These are phyloP conservation scores for Cryphonectria japonica DNA, from an alignment of 2,329 filamentous ascomycete genomes.

Conservation along the genomic window DNA sequence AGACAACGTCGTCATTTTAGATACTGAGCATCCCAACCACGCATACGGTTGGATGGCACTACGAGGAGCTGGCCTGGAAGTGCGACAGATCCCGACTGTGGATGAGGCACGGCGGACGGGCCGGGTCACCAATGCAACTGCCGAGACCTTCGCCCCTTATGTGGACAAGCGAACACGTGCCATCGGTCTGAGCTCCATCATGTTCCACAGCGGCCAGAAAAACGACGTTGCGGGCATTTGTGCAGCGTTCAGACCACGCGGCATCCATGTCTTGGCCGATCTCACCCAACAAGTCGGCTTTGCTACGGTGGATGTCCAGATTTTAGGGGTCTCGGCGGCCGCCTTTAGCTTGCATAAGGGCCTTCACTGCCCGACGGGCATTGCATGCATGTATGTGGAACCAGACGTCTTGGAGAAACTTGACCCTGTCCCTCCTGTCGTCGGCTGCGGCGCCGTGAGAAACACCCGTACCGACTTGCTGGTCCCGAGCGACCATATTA, in stretches of 20 bases:
- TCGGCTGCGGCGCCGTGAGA: constrained; percentile 34
- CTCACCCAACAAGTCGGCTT: constrained; percentile 42
- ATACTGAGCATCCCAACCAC: constrained; percentile 40
- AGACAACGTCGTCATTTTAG: constrained; percentile 40
- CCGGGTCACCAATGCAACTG: constrained; percentile 23
- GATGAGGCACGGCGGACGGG: background rate
- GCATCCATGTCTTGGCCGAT: constrained; percentile 40
- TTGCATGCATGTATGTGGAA: constrained; percentile 39
- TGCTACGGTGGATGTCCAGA: constrained; percentile 35
- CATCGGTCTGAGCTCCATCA: constrained; percentile 39
- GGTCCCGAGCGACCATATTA: constrained; percentile 29
- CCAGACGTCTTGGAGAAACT: constrained; percentile 30
- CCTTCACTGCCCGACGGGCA: constrained; percentile 38
- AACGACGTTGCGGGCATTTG: constrained; percentile 39
- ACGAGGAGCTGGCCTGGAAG: constrained; percentile 35
- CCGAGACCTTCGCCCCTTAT: constrained; percentile 36
- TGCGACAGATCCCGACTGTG: constrained; percentile 35
- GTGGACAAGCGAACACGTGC: constrained; percentile 38
- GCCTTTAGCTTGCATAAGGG: constrained; percentile 42
- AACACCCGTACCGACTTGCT: constrained; percentile 32
- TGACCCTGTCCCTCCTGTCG: constrained; percentile 35
- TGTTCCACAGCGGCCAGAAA: constrained; percentile 41
- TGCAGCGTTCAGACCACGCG: constrained; percentile 32
- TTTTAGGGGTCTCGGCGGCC: constrained; percentile 36
- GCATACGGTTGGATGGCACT: constrained; percentile 39